Percentiles rank a stretch among this genome's conserved stretches.
phyloP scores from a whole-genome alignment of 1,284 basidiomycete genomes.

The Malassezia brasiliensis region DNA sequence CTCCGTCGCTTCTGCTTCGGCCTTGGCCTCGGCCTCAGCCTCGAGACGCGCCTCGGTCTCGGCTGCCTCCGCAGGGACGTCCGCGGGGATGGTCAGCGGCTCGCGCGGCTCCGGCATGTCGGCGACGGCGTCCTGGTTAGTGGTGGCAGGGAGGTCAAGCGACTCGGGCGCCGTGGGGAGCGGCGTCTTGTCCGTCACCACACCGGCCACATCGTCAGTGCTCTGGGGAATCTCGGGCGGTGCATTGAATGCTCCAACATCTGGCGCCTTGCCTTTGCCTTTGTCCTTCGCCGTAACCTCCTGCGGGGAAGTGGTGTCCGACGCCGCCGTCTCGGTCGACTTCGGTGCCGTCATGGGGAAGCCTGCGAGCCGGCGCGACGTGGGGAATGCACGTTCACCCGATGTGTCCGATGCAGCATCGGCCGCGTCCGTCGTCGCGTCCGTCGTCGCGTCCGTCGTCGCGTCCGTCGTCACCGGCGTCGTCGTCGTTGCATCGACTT shows the following conservation, averaged over 20 bases:
- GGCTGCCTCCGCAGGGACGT: not conserved
- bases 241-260: not conserved
- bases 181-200: not conserved
- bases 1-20: not conserved
- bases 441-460: not conserved
- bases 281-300: not conserved
- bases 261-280: not conserved
- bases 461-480: not conserved
- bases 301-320: not conserved
- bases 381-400: not conserved
- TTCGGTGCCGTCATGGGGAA: not conserved
- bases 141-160: not conserved
- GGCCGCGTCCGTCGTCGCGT: not conserved
- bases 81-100: not conserved
- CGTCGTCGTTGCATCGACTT: not conserved
- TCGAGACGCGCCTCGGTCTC: not conserved
- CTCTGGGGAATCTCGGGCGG: not conserved
- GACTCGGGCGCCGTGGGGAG: not conserved
- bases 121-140: not conserved
- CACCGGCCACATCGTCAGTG: not conserved
- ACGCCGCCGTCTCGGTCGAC: not conserved
- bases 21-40: not conserved
- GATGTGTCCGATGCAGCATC: not conserved
- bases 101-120: not conserved
- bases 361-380: not conserved